Base-by-base conservation (phyloP, 2,329 filamentous ascomycete genomes). In the Lachnellula cervina region DNA sequence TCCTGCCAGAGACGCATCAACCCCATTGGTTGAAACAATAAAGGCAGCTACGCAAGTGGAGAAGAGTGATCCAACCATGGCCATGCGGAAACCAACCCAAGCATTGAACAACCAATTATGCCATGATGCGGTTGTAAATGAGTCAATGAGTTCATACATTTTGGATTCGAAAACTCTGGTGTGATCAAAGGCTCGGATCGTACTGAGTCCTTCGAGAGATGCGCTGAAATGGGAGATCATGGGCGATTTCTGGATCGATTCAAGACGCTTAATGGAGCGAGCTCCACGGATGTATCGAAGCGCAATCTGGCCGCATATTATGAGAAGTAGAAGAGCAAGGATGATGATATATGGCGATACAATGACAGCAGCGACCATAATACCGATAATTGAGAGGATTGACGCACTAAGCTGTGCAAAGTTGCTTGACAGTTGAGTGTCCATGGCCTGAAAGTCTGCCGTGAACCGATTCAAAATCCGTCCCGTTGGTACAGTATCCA, bases 391-490 rank as follows among this genome's bases (percentile, higher is more conserved):
- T 8, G 21, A 17, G 34, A 90, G 71, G 13, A 80, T 64, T 7
- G 82, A 77, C 63, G 78, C 79, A 23, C 81, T 71, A 43, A 83
- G 77, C 60, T 85, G 82, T 4, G 78, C 78, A 57, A 89, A 69
- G 80, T 60, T 81, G 79, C 7, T 83, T 80, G 49, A 90, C 73
- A 32, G 80, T 77, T 5, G 80, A 85, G 19, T 44, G 70, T 92
- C 88, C 51, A 91, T 79, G 45, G 81, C 78, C 62, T 84, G 82
- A 69, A 92, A 90, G 69, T 92, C 88, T 4, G 84, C 78, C 0
- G 87, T 89, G 69, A 91, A 89, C 1, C 89, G 80, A 70, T 92
- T 92, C 32, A 91, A 74, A 35, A 92, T 80, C 42, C 88, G 80
- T 5, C 88, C 89, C 1, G 89, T 77, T 0, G 88, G 88, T 0